A percentile compares a stretch with the other conserved stretches of the same genome.
phyloP scores from a whole-genome alignment of 768 basidiomycete species.

The Tephrocybe sp. region DNA sequence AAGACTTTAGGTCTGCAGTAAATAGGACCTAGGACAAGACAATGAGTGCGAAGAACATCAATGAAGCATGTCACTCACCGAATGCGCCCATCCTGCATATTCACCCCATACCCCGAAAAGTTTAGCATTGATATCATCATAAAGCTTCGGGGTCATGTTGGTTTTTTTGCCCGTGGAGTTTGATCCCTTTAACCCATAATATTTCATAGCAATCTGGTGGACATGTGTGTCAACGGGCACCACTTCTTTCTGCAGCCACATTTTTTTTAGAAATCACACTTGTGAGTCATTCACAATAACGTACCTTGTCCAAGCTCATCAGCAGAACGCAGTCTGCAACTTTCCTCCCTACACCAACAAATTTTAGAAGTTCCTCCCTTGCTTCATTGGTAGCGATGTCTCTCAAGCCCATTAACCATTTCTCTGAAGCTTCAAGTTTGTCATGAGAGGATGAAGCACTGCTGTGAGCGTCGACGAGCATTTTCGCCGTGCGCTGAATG shows the following conservation, averaged over 20 bases:
- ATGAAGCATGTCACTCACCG: slow-evolving; percentile 39
- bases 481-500: slow-evolving; percentile 79
- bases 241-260: slow-evolving; percentile 61
- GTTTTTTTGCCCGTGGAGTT: slow-evolving; percentile 35
- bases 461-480: slow-evolving; percentile 62
- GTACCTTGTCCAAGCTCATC: slow-evolving; percentile 90
- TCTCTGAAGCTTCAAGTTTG: slow-evolving; percentile 47
- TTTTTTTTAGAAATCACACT: neutral
- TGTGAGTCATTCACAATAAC: neutral
- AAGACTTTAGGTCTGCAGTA: slow-evolving; percentile 70
- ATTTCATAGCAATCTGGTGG: slow-evolving; percentile 79
- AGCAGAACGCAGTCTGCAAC: slow-evolving; percentile 94
- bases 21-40: slow-evolving; percentile 55
- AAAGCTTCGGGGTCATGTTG: slow-evolving; percentile 73
- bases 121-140: slow-evolving; percentile 65
- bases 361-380: slow-evolving; percentile 70
- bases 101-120: slow-evolving; percentile 72
- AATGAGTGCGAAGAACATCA: neutral
- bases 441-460: slow-evolving; percentile 15
- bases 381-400: slow-evolving; percentile 50
- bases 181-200: slow-evolving; percentile 62
- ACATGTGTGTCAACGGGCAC: slow-evolving; percentile 98
- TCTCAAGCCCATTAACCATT: slow-evolving; percentile 59
- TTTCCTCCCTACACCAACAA: slow-evolving; percentile 92
- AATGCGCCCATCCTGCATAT: slow-evolving; percentile 90